Base-by-base conservation (phyloP, 148 eudicot genomes). In the Hydrangea macrophylla region DNA sequence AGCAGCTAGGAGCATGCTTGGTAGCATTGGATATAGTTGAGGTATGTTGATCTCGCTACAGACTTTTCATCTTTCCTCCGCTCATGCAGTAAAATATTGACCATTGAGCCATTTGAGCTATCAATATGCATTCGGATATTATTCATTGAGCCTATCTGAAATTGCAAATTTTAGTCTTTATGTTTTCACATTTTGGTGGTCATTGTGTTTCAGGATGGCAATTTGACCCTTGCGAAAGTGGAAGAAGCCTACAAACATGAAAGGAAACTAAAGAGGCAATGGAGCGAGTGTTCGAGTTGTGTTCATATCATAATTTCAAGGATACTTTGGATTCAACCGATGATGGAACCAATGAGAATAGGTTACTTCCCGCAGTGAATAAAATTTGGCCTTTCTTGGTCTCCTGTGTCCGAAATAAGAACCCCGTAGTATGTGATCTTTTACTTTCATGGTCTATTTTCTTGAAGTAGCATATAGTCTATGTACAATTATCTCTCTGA, bases 361-460 rank as follows among this genome's bases (percentile, higher is more conserved):
- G 95, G 78, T 78, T 90, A 76, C 96, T 93, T 64, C 98, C 98
- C 50, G 92, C 92, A 60, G 80, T 86, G 84, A 93, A 93, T 74
- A 90, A 85, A 69, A 78, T 93, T 54, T 93, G 98, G 98, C 96
- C 98, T 32, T 93, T 83, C 70, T 70, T 93, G 76, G 83, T 93
- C 65, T 78, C 90, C n/a, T 90, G 96, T 73, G 69, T 85, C 24
- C 85, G 76, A 71, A 90, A 83, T 75, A 79, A 79, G 76, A 81
- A 79, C 77, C 92, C 91, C 28, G 61, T 83, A 92, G 98, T 93
- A 59, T 75, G 90, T 70, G 8, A 32, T 53, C 44, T 42, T 26
- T 18, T 55, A 18, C 20, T n/a, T n/a, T 33, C 22, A 24, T 39
- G 32, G 36, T 18, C 55, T 68, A 36, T 30, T 53, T 55, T 27